Evolutionary conservation across 1,284 basidiomycete species (phyloP), one percentile per base, ranked within the genome.

Genomic region (Heimioporus retisporus): DNA sequence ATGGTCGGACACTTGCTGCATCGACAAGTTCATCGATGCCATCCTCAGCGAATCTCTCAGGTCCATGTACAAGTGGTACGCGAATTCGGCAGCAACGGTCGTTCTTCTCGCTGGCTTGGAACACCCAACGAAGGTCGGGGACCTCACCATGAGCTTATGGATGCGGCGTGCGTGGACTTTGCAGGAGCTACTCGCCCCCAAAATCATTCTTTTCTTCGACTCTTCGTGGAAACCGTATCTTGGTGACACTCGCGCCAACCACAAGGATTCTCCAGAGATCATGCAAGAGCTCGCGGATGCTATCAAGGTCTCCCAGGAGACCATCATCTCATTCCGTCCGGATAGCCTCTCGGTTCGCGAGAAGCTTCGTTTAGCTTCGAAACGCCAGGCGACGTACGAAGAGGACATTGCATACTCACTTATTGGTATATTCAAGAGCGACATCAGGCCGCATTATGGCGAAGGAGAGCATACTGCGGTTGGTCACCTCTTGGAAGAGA

Each of bases 351-450:
- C 55, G 5, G 55, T 65, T 19, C 68, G 68, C 44, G 64, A 70
- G 25, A 72, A 64, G 35, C 63, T 72, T 28, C 67, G 56, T 18
- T n/a, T 69, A 8, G 65, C 68, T n/a, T 67, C 68, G 23, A 46
- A 19, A 1, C 68, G 68, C n/a, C 48, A 60, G 1, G 72, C 71
- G 8, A 63, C 60, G 6, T 2, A 25, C 10, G 69, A 62, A 11
- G 71, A 71, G 61, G 69, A 71, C 16, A 21, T 72, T 10, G 69
- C 72, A 21, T 73, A 73, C 25, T 64, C 60, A 2, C 55, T 72
- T 44, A 66, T 73, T 19, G 71, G 71, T 3, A 66, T 72, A 46
- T 72, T 72, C 54, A 59, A 62, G 7, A 63, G 66, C 28, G 69
- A 72, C 23, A 55, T 71, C 10, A 58, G 16, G 18, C 71, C 72